phyloP scores from a whole-genome alignment of 2,329 filamentous ascomycete genomes.

The Fusarium sp. region DNA sequence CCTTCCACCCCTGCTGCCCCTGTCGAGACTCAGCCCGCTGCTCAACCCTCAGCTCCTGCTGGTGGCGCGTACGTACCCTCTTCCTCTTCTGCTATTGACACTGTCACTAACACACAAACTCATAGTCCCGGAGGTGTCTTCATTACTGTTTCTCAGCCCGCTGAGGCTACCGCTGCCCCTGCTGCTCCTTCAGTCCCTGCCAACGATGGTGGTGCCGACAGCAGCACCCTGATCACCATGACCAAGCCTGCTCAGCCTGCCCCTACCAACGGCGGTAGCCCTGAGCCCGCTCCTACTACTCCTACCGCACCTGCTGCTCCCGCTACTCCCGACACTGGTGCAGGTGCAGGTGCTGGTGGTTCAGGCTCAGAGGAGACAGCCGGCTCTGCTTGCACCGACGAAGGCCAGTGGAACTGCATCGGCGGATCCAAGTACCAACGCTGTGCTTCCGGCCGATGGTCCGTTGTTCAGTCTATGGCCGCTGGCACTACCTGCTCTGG shows the following conservation, averaged over 20 bases:
- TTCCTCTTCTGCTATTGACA: conserved; percentile 13
- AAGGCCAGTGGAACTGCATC: conserved; percentile 72
- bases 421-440: conserved; percentile 69
- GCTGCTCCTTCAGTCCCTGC: conserved; percentile 38
- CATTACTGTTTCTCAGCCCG: conserved; percentile 51
- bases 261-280: conserved; percentile 27
- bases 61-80: conserved; percentile 46
- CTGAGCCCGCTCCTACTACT: conserved; percentile 27
- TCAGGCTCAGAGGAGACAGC: conserved; percentile 50
- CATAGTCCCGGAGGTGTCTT: conserved; percentile 59
- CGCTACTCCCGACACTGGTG: conserved; percentile 20
- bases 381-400: conserved; percentile 61
- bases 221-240: conserved; percentile 43
- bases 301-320: conserved; percentile 36
- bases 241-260: conserved; percentile 40
- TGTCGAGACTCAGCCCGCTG: not conserved
- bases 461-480: conserved; percentile 61
- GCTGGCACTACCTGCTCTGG: conserved; percentile 64
- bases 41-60: conserved; percentile 34
- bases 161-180: conserved; percentile 44
- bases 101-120: conserved; percentile 35
- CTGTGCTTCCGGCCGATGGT: conserved; percentile 71
- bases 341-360: conserved; percentile 41
- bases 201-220: conserved; percentile 13
- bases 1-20: conserved; percentile 13